Evolutionary conservation across 495 filamentous ascomycete genomes (phyloP), one percentile per base, ranked within the genome.

Genomic region (Penicillium lividum): DNA sequence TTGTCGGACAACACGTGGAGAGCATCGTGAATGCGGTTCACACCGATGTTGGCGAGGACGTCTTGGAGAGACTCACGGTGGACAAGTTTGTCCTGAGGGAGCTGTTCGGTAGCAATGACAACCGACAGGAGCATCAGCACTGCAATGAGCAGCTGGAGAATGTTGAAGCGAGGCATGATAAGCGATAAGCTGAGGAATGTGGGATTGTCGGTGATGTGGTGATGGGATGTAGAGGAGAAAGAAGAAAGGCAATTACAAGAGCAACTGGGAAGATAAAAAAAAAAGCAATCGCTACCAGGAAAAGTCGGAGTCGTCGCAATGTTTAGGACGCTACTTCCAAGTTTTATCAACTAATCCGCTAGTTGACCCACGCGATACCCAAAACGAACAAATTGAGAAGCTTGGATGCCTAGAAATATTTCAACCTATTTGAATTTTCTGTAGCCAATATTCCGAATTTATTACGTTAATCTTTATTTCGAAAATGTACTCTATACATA

Each of bases 1-100:
- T 76, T 79, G 42, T 68, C 68, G 54, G 77, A 74, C 50, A 79
- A 68, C 52, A 68, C 67, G 61, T 84, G 80, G 48, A 84, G 70
- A 46, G 74, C 78, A 53, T 75, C 73, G 66, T 84, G 81, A 33
- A 83, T 63, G 44, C 72, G 67, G 46, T 68, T 62, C 38, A 72
- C 73, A 46, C 77, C 64, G 55, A 75, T 72, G 51, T 72, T 64
- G 53, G 69, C 71, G n/a, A 75, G 67, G 2, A 77, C 62, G n/a
- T 74, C 69, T 51, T 74, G 67, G 58, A 79, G 68, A 55, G 68
- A 69, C 65, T 70, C 65, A 66, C 65, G 60, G 38, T 56, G 59
- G 47, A 61, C 57, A 30, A 58, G 44, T 9, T 56, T 38, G 42
- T 58, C 48, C 43, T 63, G 48, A 34, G 56, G 29, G 38, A 55